phyloP scores from a whole-genome alignment of 495 filamentous ascomycete species.

The Oidiodendron maius region DNA sequence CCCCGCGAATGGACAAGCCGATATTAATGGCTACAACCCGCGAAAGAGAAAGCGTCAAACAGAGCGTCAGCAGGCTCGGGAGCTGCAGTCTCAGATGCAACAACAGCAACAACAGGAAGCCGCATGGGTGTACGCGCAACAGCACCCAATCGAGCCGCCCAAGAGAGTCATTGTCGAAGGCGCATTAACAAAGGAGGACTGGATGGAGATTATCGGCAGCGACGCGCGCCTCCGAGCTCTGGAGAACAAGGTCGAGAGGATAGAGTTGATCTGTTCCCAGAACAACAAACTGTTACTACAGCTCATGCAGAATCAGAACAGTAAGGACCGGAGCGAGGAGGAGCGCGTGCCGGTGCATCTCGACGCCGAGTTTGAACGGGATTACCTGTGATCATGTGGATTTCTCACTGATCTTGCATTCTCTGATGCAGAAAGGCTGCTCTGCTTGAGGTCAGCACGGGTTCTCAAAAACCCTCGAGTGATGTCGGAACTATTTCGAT shows the following conservation, averaged over 20 bases:
- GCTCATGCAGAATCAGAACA: conserved; percentile 19
- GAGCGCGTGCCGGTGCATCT: conserved; percentile 25
- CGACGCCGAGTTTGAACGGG: conserved; percentile 25
- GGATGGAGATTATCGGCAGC: conserved; percentile 23
- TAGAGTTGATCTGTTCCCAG: conserved; percentile 19
- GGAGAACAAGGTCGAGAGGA: conserved; percentile 21
- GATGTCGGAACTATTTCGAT: too few relatives aligned
- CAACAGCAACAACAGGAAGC: conserved; percentile 16
- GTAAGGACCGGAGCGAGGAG: conserved; percentile 20
- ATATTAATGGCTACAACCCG: conserved; percentile 19
- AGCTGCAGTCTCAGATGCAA: conserved; percentile 17
- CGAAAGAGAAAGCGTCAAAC: conserved; percentile 17
- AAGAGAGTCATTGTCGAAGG: conserved; percentile 21
- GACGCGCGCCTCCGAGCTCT: conserved; percentile 19
- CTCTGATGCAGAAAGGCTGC: too few relatives aligned
- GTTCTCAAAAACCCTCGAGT: too few relatives aligned
- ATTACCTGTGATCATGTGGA: conserved; percentile 23
- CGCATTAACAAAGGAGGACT: conserved; percentile 21
- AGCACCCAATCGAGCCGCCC: conserved; percentile 19
- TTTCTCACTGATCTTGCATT: not conserved
- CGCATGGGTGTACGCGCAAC: conserved; percentile 10
- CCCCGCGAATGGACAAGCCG: conserved; percentile 10
- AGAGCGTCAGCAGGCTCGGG: conserved; percentile 15
- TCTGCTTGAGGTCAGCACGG: too few relatives aligned
- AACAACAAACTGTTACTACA: conserved; percentile 24